Base-by-base conservation (phyloP, 148 eudicot species). In the Limonium bicolor region DNA sequence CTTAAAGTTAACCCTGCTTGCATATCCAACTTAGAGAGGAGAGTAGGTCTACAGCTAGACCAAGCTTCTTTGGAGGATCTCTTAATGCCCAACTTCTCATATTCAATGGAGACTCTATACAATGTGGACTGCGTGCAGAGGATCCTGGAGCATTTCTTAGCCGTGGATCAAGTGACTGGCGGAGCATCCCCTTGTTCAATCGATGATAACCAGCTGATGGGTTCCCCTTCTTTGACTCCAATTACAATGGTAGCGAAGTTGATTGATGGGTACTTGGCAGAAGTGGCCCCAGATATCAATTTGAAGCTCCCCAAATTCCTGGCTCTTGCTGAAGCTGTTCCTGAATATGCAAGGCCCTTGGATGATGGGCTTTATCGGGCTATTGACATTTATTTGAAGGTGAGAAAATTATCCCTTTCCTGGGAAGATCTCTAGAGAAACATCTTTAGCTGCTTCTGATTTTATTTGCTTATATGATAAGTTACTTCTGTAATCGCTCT, bases 301-400 rank as follows among this genome's bases (percentile, higher is more conserved):
- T 59, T 88, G 61, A 88, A 88, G 63, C 81, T 74, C 41, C 86
- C 83, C 7, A 88, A 80, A 64, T 88, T 88, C 66, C 86, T 69
- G 59, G 51, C 79, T 20, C 81, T 88, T 53, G 97, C 97, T 26
- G 81, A 75, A 35, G 73, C 84, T 44, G 81, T 88, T 46, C 97
- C 95, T 4, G 95, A 84, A 27, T 88, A 66, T 65, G 93, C 81
- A 0, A 65, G 97, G 64, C 82, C 95, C 47, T 66, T 88, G 68
- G 95, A 88, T 66, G 97, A 88, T 35, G 97, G 97, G 29, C 86
- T 84, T 58, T 88, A 88, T 58, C 87, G 97, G 47, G 94, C 97
- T 36, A 77, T 88, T 21, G 95, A 88, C 62, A 77, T 84, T 24
- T 88, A 80, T 67, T 77, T 88, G 3, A 88, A 88, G 95, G 95